phyloP scores from a whole-genome alignment of 2,329 filamentous ascomycete species.

The Periconia digitata region DNA sequence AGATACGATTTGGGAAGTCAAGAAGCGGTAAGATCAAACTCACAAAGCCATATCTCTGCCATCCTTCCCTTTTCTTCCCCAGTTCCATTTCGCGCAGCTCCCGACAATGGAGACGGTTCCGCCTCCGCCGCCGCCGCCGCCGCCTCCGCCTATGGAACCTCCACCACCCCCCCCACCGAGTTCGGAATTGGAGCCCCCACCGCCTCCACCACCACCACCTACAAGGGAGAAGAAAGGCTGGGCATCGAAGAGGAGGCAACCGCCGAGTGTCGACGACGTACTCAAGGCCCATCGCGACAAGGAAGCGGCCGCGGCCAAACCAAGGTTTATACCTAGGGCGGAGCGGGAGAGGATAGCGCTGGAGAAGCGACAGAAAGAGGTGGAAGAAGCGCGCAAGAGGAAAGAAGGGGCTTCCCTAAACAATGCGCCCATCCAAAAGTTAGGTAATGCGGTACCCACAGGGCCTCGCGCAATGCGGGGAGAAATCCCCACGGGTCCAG shows the following conservation, averaged over 20 bases:
- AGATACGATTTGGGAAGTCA: no score
- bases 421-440: slow-evolving; percentile 7
- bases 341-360: slow-evolving; percentile 78
- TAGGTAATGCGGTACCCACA: slow-evolving; percentile 58
- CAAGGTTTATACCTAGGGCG: slow-evolving; percentile 82
- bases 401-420: slow-evolving; percentile 42
- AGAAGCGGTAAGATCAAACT: no score
- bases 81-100: no score
- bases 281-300: slow-evolving; percentile 82
- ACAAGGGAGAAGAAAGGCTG: slow-evolving; percentile 59
- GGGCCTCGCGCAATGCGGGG: slow-evolving; percentile 69
- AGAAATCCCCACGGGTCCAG: slow-evolving; percentile 52
- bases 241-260: slow-evolving; percentile 50
- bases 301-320: slow-evolving; percentile 81
- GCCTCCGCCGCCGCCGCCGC: slow-evolving; percentile 13
- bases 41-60: no score
- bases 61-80: no score
- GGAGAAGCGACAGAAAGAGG: slow-evolving; percentile 74
- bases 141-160: slow-evolving; percentile 42
- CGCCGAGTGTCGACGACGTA: slow-evolving; percentile 83
- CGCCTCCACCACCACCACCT: slow-evolving; percentile 31
- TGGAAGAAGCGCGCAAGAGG: slow-evolving; percentile 60
- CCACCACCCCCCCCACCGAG: slow-evolving; percentile 23
- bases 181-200: slow-evolving; percentile 12
- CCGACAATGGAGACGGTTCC: slow-evolving; percentile 9